These are phyloP conservation scores for Fimicolochytrium jonesii DNA, from an alignment of 192 early-diverging fungal genomes.

Conservation along the genomic window DNA sequence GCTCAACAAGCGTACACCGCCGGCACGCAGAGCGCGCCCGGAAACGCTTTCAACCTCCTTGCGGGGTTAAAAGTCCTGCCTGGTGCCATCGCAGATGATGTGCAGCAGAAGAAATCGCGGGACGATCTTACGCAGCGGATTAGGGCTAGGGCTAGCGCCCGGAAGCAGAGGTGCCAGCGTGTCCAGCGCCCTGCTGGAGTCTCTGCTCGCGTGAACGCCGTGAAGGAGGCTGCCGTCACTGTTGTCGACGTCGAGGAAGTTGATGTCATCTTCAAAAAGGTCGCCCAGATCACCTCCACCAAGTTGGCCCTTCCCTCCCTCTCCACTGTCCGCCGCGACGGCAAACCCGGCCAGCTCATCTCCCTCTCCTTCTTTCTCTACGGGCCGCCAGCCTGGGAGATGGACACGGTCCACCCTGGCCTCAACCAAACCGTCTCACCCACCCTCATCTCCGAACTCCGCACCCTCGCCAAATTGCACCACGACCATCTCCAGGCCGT, in stretches of 20 bases:
- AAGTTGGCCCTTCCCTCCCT: too few relatives aligned
- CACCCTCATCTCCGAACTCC: slow-evolving; percentile 7
- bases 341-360: too few relatives aligned
- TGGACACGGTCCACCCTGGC: slow-evolving; percentile 1
- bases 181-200: not conserved
- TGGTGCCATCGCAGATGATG: slow-evolving; percentile 12
- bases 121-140: not conserved
- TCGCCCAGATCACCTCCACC: too few relatives aligned
- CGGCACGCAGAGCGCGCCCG: not conserved
- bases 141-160: not conserved
- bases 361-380: slow-evolving; percentile 8
- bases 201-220: not conserved
- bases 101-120: not conserved
- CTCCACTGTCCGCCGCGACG: too few relatives aligned
- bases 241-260: too few relatives aligned
- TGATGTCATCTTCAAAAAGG: too few relatives aligned
- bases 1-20: not conserved
- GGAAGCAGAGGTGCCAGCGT: too few relatives aligned
- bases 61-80: slow-evolving; percentile 18
- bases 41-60: not conserved
- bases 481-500: slow-evolving; percentile 4
- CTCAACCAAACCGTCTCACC: not conserved
- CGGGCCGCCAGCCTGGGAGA: slow-evolving; percentile 27
- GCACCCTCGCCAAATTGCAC: slow-evolving; percentile 4
- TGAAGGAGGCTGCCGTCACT: too few relatives aligned